phyloP scores from a whole-genome alignment of 495 filamentous ascomycete genomes.

The Hypomontagnella monticulosa region DNA sequence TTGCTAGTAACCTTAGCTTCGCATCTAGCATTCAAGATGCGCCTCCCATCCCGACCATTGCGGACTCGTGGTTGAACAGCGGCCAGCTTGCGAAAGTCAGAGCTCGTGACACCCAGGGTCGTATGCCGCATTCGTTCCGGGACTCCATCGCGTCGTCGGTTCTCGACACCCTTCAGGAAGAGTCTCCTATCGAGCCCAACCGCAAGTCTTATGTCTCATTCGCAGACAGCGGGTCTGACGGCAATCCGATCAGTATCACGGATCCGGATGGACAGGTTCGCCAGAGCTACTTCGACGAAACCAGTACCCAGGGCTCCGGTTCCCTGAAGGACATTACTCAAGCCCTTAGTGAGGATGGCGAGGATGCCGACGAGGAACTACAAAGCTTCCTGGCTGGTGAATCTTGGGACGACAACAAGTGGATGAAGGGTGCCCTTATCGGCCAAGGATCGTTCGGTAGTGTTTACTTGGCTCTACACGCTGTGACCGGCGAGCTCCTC shows the following conservation, averaged over 20 bases:
- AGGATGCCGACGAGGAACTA: slow-evolving; percentile 82
- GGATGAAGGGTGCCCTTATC: slow-evolving; percentile 99
- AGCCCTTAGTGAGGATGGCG: slow-evolving; percentile 84
- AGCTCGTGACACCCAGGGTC: slow-evolving; percentile 52
- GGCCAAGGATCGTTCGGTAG: slow-evolving; percentile 97
- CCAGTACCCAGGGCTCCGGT: slow-evolving; percentile 69
- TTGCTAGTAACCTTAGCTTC: slow-evolving; percentile 92
- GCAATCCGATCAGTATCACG: slow-evolving; percentile 67
- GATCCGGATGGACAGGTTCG: slow-evolving; percentile 77
- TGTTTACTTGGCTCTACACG: slow-evolving; percentile 95
- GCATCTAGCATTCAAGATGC: slow-evolving; percentile 88
- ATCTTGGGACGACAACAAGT: slow-evolving; percentile 93
- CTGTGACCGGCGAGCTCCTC: slow-evolving; percentile 96
- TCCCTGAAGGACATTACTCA: slow-evolving; percentile 65
- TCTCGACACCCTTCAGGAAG: slow-evolving; percentile 87
- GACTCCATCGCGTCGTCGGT: slow-evolving; percentile 89
- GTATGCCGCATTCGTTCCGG: slow-evolving; percentile 66
- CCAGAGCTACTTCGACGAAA: slow-evolving; percentile 87
- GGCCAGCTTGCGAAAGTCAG: slow-evolving; percentile 61
- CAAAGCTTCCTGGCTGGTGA: slow-evolving; percentile 88
- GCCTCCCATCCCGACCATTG: slow-evolving; percentile 95
- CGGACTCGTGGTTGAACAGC: slow-evolving; percentile 85
- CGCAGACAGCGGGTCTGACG: slow-evolving; percentile 78
- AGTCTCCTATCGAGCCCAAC: slow-evolving; percentile 87
- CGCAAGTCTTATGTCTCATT: slow-evolving; percentile 97